A percentile compares a stretch with the other conserved stretches of the same genome.
Conservation (phyloP, 805 yeast genomes). For the Myxozyma kluyveri region DNA sequence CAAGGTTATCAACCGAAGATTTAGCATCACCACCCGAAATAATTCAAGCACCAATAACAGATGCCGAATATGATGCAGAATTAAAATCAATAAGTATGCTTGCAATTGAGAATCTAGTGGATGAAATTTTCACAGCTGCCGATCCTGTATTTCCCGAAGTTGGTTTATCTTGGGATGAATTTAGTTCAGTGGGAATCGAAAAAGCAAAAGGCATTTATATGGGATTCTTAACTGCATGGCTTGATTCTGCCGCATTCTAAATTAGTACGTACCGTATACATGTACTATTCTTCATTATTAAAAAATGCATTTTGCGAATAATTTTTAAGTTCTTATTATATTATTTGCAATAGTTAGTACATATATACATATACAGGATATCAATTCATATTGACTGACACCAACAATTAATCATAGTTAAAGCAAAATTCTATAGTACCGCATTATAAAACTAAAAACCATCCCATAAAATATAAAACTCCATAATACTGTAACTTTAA, state of each 20-base stretch:
- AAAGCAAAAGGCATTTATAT: constrained; percentile 13
- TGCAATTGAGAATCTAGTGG: constrained; percentile 19
- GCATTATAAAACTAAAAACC: too few species aligned
- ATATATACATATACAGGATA: too few species aligned
- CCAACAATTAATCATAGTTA: too few species aligned
- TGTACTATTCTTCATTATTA: too few species aligned
- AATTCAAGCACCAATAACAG: neutral
- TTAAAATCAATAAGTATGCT: constrained; percentile 14
- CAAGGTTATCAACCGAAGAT: neutral
- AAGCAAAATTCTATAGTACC: too few species aligned
- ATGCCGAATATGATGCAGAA: constrained; percentile 26
- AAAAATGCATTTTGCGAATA: too few species aligned
- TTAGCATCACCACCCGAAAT: neutral
- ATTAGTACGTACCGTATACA: too few species aligned
- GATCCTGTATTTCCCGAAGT: constrained; percentile 7
- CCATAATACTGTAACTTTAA: too few species aligned
- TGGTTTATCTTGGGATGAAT: constrained; percentile 24
- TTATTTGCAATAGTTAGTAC: too few species aligned
- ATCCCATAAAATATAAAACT: too few species aligned
- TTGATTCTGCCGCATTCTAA: constrained; percentile 20
- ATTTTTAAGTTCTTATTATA: neutral
- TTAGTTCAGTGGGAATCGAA: constrained; percentile 13
- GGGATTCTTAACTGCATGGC: constrained; percentile 22
- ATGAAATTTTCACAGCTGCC: constrained; percentile 24
- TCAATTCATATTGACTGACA: too few species aligned